Evolutionary conservation across 2,329 filamentous ascomycete species (phyloP).

Genomic region (Uncinocarpus reesii): DNA sequence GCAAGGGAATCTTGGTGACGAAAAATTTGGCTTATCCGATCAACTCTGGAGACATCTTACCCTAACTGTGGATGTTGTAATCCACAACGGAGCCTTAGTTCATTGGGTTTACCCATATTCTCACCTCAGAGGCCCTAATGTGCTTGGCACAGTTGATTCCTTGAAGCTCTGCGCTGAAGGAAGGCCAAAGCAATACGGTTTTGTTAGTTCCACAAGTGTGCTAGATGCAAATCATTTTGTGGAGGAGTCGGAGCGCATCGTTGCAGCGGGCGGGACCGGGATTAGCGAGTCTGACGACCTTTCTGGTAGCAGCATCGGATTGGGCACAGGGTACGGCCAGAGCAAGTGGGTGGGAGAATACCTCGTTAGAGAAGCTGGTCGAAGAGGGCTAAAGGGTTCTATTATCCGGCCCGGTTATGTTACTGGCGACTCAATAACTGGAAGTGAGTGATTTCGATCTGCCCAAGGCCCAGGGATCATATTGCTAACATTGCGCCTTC

Average conservation of each 20-base stretch:
- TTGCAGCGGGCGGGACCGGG: constrained; percentile 51
- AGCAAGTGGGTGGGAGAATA: constrained; percentile 72
- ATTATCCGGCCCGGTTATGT: constrained; percentile 81
- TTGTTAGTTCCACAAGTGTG: constrained; percentile 71
- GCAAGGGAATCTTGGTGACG: constrained; percentile 62
- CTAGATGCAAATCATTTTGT: constrained; percentile 77
- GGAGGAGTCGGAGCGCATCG: constrained; percentile 55
- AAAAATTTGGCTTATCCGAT: constrained; percentile 60
- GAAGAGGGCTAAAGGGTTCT: constrained; percentile 61
- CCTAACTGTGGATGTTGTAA: constrained; percentile 59
- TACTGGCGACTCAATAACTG: constrained; percentile 59
- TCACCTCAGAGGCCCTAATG: constrained; percentile 62
- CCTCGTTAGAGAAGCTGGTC: constrained; percentile 67
- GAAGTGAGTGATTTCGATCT: constrained; percentile 29
- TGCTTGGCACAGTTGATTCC: constrained; percentile 66
- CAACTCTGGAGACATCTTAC: constrained; percentile 55
- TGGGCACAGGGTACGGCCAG: constrained; percentile 83
- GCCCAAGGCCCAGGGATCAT: background rate
- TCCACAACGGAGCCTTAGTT: constrained; percentile 70
- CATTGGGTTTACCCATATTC: constrained; percentile 77
- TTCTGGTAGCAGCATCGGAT: constrained; percentile 60
- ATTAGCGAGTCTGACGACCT: constrained; percentile 70
- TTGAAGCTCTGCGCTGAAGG: constrained; percentile 65
- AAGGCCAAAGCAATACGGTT: constrained; percentile 68
- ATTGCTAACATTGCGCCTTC: background rate